A percentile compares a stretch with the other conserved stretches of the same genome.
Conservation (phyloP, 2,329 filamentous ascomycete genomes). For the Cadophora luteo-olivacea region DNA sequence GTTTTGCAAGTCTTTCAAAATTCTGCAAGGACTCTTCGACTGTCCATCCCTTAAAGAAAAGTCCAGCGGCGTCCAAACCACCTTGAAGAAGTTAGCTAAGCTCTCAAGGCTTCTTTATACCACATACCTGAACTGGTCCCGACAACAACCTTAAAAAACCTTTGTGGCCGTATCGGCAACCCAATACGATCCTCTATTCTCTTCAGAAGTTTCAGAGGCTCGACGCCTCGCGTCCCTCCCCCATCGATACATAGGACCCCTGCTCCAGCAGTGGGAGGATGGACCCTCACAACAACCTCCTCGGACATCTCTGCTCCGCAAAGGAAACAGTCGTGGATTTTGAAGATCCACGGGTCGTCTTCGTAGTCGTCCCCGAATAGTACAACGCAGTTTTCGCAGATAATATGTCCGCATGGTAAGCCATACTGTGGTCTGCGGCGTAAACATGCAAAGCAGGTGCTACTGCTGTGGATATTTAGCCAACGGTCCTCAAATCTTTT, state of each 20-base stretch:
- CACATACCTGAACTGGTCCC: slow-evolving; percentile 7
- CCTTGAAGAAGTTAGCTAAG: too few relatives aligned
- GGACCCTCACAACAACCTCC: too few relatives aligned
- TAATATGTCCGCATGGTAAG: slow-evolving; percentile 12
- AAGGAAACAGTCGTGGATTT: slow-evolving; percentile 2
- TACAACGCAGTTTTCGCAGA: not conserved
- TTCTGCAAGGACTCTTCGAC: too few relatives aligned
- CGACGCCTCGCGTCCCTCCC: not conserved
- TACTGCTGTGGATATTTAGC: not conserved
- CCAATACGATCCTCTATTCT: too few relatives aligned
- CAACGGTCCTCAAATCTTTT: slow-evolving; percentile 9
- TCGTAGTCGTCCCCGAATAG: not conserved
- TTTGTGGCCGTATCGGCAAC: not conserved
- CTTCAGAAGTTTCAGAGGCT: not conserved
- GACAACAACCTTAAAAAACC: not conserved
- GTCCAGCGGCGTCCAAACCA: too few relatives aligned
- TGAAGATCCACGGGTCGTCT: not conserved
- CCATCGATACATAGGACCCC: not conserved
- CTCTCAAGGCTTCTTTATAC: too few relatives aligned
- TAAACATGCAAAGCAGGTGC: slow-evolving; percentile 9
- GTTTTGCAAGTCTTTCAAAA: too few relatives aligned
- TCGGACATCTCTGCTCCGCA: not conserved
- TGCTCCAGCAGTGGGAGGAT: not conserved
- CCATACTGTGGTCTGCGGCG: slow-evolving; percentile 5
- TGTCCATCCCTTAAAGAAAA: too few relatives aligned